Percentiles rank a stretch among this genome's conserved stretches.
Evolutionary conservation across 140 eudicot genomes (phyloP).

Genomic region (Senecio squalidus): DNA sequence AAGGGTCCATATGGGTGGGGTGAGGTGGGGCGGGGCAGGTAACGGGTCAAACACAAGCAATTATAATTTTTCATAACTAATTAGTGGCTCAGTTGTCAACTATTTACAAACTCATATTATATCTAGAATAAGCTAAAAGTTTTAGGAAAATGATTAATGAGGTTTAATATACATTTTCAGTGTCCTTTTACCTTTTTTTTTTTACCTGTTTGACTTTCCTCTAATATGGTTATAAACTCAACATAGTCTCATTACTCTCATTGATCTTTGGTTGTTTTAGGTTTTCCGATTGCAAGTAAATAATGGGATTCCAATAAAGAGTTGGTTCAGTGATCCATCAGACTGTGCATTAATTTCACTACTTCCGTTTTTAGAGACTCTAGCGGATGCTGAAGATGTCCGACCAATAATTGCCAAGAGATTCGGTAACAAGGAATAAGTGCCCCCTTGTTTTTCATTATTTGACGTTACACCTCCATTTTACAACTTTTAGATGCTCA

Average conservation of each 20-base stretch:
- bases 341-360: conserved; percentile 76
- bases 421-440: conserved; percentile 99
- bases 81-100: too few species aligned
- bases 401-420: conserved; percentile 89
- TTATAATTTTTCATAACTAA: too few species aligned
- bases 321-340: conserved; percentile 95
- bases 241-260: background rate
- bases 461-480: conserved; percentile 38
- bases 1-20: too few species aligned
- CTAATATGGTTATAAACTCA: background rate
- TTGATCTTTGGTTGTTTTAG: conserved; percentile 39
- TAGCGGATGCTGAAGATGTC: conserved; percentile 86
- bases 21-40: too few species aligned
- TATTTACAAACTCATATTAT: too few species aligned
- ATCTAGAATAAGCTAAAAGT: too few species aligned
- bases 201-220: background rate
- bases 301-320: conserved; percentile 95
- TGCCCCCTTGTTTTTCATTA: conserved; percentile 50
- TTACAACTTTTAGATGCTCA: conserved; percentile 36
- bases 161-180: too few species aligned
- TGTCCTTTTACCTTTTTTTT: background rate
- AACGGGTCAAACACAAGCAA: too few species aligned
- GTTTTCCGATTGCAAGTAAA: conserved; percentile 91
- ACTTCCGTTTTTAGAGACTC: conserved; percentile 80
- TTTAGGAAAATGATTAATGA: too few species aligned